Base-by-base conservation (phyloP, 2,329 filamentous ascomycete genomes). In the Claviceps fusiformis region DNA sequence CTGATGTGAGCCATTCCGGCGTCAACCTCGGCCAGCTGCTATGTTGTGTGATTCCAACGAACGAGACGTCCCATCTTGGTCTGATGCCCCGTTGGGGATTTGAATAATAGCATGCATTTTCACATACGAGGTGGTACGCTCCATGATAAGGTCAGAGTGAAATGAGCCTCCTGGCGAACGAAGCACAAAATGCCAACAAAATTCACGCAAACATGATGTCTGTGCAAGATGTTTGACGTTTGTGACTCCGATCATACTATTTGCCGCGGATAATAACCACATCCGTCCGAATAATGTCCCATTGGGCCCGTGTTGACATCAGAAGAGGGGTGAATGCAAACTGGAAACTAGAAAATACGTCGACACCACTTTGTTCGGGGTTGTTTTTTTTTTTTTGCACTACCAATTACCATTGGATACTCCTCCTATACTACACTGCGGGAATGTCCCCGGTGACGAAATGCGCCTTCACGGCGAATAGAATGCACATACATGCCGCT, bases 361-460 rank as follows among this genome's bases (percentile, higher is more conserved):
- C 27, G 5, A n/a, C 19, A 33, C 24, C 8, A 33, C 35, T 15
- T 3, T 24, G 33, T 53, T 53, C 24, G 24, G 24, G 24, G 24
- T 27, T 48, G 48, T 48, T 27, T 39, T 7, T 48, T 52, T 48
- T 27, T 39, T 7, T 48, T 13, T 48, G 6, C 24, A 24, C 24
- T 24, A 24, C 6, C 29, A 49, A 6, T 13, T 47, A 50, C 24
- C 24, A 46, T 33, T 8, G 35, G 19, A 15, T 33, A 46, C 17
- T 19, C 41, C 24, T 46, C 33, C 31, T 35, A 54, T 56, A 15
- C 51, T 56, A 56, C 55, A 56, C n/a, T 24, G 31, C 46, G 13
- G 33, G 31, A 2, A n/a, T 19, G 19, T 50, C 17, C 27, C 19
- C 29, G 19, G 15, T 3, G 15, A 45, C 24, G 29, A 27, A 50